Percentiles rank a stretch among this genome's conserved stretches.
Evolutionary conservation across 1,284 basidiomycete species (phyloP).

Genomic region (Papiliotrema nemorosa): DNA sequence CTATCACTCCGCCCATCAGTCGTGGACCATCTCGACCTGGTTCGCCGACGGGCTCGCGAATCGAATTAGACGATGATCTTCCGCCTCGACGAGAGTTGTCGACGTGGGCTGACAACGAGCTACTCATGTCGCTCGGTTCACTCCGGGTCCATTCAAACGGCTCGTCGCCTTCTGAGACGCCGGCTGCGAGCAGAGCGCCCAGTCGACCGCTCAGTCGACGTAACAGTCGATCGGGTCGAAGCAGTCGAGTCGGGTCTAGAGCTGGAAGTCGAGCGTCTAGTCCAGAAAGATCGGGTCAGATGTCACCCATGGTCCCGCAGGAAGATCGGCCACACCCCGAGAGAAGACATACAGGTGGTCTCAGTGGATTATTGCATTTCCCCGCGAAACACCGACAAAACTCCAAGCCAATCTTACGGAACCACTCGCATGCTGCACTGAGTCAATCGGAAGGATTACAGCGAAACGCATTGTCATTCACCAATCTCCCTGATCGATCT

Average conservation of each 20-base stretch:
- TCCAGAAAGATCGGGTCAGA: slow-evolving; percentile 34
- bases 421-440: slow-evolving; percentile 4
- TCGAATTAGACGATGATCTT: slow-evolving; percentile 27
- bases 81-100: slow-evolving; percentile 53
- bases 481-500: slow-evolving; percentile 10
- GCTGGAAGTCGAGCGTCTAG: slow-evolving; percentile 51
- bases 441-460: not conserved
- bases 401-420: slow-evolving; percentile 19
- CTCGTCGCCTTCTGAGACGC: slow-evolving; percentile 39
- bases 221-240: slow-evolving; percentile 38
- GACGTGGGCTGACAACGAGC: slow-evolving; percentile 76
- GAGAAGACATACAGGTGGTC: not conserved
- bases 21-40: slow-evolving; percentile 45
- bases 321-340: not conserved
- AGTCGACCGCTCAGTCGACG: slow-evolving; percentile 41
- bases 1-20: slow-evolving; percentile 32
- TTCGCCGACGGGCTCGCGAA: slow-evolving; percentile 26
- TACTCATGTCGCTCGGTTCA: slow-evolving; percentile 62
- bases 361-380: slow-evolving; percentile 17
- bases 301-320: not conserved
- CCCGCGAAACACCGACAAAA: slow-evolving; percentile 13
- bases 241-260: slow-evolving; percentile 48
- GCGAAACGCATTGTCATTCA: slow-evolving; percentile 12
- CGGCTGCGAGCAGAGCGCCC: slow-evolving; percentile 40
- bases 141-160: slow-evolving; percentile 29